Percentiles rank a stretch among this genome's conserved stretches.
phyloP scores from a whole-genome alignment of 768 basidiomycete species.

The Naganishia onofrii region DNA sequence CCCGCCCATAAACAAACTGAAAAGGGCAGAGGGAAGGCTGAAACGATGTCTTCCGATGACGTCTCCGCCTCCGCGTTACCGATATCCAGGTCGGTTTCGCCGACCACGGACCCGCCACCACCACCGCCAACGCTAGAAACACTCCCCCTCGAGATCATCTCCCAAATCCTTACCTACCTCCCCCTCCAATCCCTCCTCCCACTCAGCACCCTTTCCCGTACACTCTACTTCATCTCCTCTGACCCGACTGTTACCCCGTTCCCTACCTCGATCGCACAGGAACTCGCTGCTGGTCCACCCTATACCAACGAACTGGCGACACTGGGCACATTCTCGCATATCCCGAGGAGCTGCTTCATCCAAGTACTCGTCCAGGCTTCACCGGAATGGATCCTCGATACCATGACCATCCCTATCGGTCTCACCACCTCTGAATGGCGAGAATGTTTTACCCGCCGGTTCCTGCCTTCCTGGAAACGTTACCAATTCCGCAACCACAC shows the following conservation, averaged over 20 bases:
- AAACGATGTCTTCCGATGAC: no score
- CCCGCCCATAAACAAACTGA: no score
- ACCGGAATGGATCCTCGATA: constrained; percentile 47
- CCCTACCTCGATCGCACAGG: constrained; percentile 31
- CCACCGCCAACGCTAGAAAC: neutral
- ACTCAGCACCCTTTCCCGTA: constrained; percentile 39
- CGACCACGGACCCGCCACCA: neutral
- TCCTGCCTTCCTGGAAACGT: constrained; percentile 46
- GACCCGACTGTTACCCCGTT: constrained; percentile 38
- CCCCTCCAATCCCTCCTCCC: constrained; percentile 36
- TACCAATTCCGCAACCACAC: constrained; percentile 39
- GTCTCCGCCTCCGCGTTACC: no score
- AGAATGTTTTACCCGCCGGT: constrained; percentile 43
- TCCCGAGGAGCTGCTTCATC: constrained; percentile 39
- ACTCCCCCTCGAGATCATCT: constrained; percentile 8
- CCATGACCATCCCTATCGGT: constrained; percentile 36
- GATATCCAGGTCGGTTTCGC: no score
- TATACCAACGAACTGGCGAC: constrained; percentile 39
- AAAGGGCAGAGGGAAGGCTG: no score
- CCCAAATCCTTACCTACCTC: constrained; percentile 37
- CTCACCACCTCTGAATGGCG: constrained; percentile 42
- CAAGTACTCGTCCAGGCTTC: constrained; percentile 40
- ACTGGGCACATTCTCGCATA: constrained; percentile 38
- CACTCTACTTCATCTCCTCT: constrained; percentile 36
- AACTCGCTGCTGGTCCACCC: constrained; percentile 34